phyloP scores from a whole-genome alignment of 495 filamentous ascomycete species.

The Penicillium tannophilum region DNA sequence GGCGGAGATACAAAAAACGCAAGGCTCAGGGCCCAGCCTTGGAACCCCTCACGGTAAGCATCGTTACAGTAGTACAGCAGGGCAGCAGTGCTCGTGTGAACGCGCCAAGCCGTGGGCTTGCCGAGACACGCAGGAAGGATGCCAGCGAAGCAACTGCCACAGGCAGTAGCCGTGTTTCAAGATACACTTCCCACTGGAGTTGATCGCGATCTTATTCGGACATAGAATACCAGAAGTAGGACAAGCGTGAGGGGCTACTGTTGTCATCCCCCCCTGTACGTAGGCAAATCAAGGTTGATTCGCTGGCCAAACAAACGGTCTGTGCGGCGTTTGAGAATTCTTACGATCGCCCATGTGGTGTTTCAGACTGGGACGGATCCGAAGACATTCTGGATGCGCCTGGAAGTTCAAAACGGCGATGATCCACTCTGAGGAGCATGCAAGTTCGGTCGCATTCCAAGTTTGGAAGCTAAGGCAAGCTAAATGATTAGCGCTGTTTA shows the following conservation, averaged over 20 bases:
- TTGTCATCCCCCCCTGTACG: too few relatives aligned
- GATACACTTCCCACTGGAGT: not conserved
- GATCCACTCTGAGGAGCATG: slow-evolving; percentile 16
- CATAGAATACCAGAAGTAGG: slow-evolving; percentile 19
- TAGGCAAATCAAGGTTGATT: too few relatives aligned
- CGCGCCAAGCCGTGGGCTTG: not conserved
- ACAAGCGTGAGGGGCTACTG: slow-evolving; percentile 15
- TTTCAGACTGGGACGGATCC: slow-evolving; percentile 18
- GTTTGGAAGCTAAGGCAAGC: slow-evolving; percentile 6
- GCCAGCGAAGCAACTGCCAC: not conserved
- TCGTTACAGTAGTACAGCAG: not conserved
- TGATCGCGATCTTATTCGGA: slow-evolving; percentile 12
- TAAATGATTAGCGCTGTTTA: not conserved
- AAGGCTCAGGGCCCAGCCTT: not conserved
- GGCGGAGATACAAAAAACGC: not conserved
- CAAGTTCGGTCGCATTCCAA: slow-evolving; percentile 12
- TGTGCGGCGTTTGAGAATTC: slow-evolving; percentile 13
- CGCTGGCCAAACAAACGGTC: not conserved
- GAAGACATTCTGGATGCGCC: slow-evolving; percentile 13
- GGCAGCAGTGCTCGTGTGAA: not conserved
- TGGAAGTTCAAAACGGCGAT: slow-evolving; percentile 26
- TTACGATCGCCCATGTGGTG: slow-evolving; percentile 25
- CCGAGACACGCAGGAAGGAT: not conserved
- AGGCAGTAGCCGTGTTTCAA: slow-evolving; percentile 14
- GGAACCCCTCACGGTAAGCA: not conserved